phyloP scores from a whole-genome alignment of 805 yeast genomes.

The Brettanomyces naardenensis region DNA sequence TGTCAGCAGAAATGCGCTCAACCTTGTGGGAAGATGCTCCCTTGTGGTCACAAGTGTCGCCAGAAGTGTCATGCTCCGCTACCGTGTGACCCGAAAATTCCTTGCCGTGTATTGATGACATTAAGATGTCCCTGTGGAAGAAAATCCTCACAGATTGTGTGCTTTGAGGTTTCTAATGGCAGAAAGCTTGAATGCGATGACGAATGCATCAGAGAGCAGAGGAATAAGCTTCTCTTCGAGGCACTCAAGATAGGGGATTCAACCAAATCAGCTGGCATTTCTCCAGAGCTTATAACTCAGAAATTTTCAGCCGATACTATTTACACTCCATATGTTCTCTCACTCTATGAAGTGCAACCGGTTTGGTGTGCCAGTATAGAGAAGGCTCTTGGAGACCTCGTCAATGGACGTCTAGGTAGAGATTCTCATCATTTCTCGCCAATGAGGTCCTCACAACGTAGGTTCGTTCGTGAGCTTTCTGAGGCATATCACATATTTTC shows the following conservation, averaged over 20 bases:
- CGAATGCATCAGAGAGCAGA: conserved; percentile 50
- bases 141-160: conserved; percentile 35
- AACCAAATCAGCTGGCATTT: conserved; percentile 4
- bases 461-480: conserved; percentile 63
- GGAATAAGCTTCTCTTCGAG: conserved; percentile 54
- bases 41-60: conserved; percentile 66
- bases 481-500: conserved; percentile 49
- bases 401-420: conserved; percentile 28
- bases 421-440: conserved; percentile 58
- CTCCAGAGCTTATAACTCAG: conserved; percentile 16
- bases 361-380: conserved; percentile 69
- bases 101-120: conserved; percentile 44
- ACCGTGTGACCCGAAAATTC: conserved; percentile 35
- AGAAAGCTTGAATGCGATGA: conserved; percentile 57
- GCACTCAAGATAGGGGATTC: conserved; percentile 41
- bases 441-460: conserved; percentile 62
- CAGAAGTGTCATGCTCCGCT: conserved; percentile 54
- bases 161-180: conserved; percentile 33
- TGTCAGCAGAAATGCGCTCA: conserved; percentile 53
- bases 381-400: conserved; percentile 38
- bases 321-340: conserved; percentile 39
- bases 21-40: conserved; percentile 45
- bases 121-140: conserved; percentile 63
- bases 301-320: conserved; percentile 24
- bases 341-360: conserved; percentile 44